Conservation (phyloP, 805 yeast genomes). For the Saccharomyces mikatae region DNA sequence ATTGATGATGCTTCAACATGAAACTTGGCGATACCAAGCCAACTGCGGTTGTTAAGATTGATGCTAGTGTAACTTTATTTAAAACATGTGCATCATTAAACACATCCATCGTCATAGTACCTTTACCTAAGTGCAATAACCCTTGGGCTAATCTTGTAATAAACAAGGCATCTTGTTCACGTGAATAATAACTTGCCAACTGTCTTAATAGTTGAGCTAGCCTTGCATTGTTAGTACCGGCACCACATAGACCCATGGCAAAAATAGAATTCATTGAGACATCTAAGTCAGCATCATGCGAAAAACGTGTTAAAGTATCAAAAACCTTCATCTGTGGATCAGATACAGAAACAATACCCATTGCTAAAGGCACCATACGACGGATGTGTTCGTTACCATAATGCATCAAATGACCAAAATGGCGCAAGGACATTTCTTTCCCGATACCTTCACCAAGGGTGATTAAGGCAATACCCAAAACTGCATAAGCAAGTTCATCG, state of each 20-base stretch:
- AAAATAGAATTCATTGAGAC: constrained; percentile 93
- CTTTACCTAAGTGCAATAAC: constrained; percentile 89
- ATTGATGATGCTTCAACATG: constrained; percentile 71
- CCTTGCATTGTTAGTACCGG: constrained; percentile 98
- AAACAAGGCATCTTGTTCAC: constrained; percentile 83
- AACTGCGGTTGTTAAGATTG: constrained; percentile 74
- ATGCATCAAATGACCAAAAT: constrained; percentile 95
- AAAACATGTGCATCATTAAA: constrained; percentile 82
- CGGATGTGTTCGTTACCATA: constrained; percentile 88
- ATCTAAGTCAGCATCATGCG: constrained; percentile 90
- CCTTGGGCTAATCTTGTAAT: constrained; percentile 95
- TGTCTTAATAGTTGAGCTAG: constrained; percentile 92
- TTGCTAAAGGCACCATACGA: constrained; percentile 95
- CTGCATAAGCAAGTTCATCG: constrained; percentile 66
- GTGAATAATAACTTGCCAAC: constrained; percentile 84
- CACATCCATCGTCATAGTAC: constrained; percentile 83
- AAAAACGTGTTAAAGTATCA: constrained; percentile 90
- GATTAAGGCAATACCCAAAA: constrained; percentile 85
- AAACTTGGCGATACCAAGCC: constrained; percentile 83
- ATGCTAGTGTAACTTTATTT: constrained; percentile 84
- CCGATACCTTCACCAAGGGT: constrained; percentile 98
- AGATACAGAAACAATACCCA: constrained; percentile 89
- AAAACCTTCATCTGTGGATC: constrained; percentile 95
- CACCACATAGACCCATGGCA: constrained; percentile 96
- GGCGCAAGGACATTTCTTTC: constrained; percentile 93